Base-by-base conservation (phyloP, 768 basidiomycete genomes). In the Cystofilobasidium capitatum region DNA sequence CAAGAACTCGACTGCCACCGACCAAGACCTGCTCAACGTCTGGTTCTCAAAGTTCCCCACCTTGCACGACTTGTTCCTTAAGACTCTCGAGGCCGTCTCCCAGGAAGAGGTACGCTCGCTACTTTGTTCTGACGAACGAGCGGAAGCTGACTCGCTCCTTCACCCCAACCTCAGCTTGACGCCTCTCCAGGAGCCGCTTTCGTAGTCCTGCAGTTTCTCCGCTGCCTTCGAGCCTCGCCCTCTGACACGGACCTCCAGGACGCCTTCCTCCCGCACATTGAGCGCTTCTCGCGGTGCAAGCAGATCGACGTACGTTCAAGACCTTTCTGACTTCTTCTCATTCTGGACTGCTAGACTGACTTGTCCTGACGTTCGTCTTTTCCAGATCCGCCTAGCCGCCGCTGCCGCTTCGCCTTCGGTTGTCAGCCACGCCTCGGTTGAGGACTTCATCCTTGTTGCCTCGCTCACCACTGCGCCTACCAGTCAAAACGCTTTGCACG, bases 401-500 rank as follows among this genome's bases (percentile, higher is more conserved):
- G 59, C 66, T 13, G 36, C 47, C 10, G 66, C 66, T 16, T 40
- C 59, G 17, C 66, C 66, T 1, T 47, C 66, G n/a, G 49, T 67
- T n/a, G 45, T 67, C 39, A 26, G 47, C 33, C 20, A 29, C 17
- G 54, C 66, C 6, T 35, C 59, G 3, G 9, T 67, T 14, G 20
- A 33, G 9, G 31, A 40, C 35, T 67, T 51, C 54, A 45, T 67
- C 39, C 37, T 40, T 33, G 3, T 29, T 16, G 64, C 64, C 24
- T 24, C 44, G 26, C 44, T 35, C 4, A 13, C 22, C 9, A 1
- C 31, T 3, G 9, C 29, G 13, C 51, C 51, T 2, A 8, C n/a
- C 17, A 61, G 59, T 39, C 66, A 67, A 31, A 67, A 67, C 60
- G 59, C 59, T 20, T 49, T 55, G 16, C 66, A 67, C 49, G 66